Base-by-base conservation (phyloP, 2,329 filamentous ascomycete genomes). In the Monosporascus sp. region DNA sequence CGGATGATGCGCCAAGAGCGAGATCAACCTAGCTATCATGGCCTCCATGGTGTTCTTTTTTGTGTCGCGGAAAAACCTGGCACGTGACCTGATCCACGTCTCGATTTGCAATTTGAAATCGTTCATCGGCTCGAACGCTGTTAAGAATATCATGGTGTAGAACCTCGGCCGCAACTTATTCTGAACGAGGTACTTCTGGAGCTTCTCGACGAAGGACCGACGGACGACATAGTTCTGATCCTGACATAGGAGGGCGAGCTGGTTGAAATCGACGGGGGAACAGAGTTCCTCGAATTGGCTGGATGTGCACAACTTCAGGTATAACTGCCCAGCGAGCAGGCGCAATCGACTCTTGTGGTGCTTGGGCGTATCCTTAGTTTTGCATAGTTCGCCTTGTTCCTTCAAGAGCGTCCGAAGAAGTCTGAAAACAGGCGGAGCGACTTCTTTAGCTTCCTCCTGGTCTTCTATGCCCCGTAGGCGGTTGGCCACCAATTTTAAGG, bases 1-100 rank as follows among this genome's bases (percentile, higher is more conserved):
- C 1, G 92, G 92, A 68, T 99, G 94, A 68, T 97, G 93, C 5
- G 93, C 92, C 44, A 99, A 80, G 44, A 99, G 75, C 48, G 91
- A 94, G 50, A 99, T 78, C 36, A 97, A 80, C 8, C 94, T 85
- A 26, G 89, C 85, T 67, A 97, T 88, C 14, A 87, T 81, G 22
- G 85, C 82, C 71, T 97, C 93, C 75, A 99, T 83, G 7, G 88
- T 79, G 9, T 79, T 83, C 52, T 83, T 79, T 62, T 80, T 83
- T 58, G 72, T 77, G 34, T 79, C 76, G 53, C 73, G 72, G 64
- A 89, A 90, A 52, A 82, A 79, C 20, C 85, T 82, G 8, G 87
- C 85, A 16, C 92, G 84, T 45, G 92, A 93, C 50, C 89, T 86
- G 49, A 97, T 84, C 92, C 94, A 99, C 0, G 90, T 96, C 57